phyloP scores from a whole-genome alignment of 768 basidiomycete species.

The Pluteus cervinus region DNA sequence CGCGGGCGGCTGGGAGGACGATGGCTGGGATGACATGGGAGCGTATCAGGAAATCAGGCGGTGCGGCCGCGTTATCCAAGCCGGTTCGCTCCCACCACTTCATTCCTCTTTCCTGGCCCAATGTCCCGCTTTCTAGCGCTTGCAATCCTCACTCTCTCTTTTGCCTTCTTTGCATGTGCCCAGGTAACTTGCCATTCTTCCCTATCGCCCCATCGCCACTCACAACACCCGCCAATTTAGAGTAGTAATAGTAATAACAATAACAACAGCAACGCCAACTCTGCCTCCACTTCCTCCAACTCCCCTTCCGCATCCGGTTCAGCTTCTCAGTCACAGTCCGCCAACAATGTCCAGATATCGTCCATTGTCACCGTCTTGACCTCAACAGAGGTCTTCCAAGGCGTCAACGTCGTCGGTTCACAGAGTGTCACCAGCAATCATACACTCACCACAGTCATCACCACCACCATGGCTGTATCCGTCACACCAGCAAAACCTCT shows the following conservation, averaged over 20 bases:
- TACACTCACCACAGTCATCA: slow-evolving; percentile 36
- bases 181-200: slow-evolving; percentile 26
- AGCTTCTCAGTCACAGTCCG: slow-evolving; percentile 16
- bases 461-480: slow-evolving; percentile 32
- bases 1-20: slow-evolving; percentile 1
- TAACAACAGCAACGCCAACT: not conserved
- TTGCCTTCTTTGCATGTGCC: slow-evolving; percentile 33
- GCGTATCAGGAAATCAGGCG: not conserved
- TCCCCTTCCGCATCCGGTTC: slow-evolving; percentile 8
- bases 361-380: slow-evolving; percentile 31
- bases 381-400: slow-evolving; percentile 34
- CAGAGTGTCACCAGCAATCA: slow-evolving; percentile 35
- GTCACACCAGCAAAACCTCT: slow-evolving; percentile 20
- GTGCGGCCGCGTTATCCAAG: not conserved
- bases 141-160: slow-evolving; percentile 29
- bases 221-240: no score
- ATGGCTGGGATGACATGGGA: not conserved
- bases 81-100: slow-evolving; percentile 20
- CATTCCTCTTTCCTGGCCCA: slow-evolving; percentile 14
- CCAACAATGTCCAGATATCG: no score
- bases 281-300: not conserved
- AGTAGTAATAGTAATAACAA: not conserved
- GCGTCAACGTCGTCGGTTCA: slow-evolving; percentile 29
- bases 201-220: not conserved
- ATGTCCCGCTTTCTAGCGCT: slow-evolving; percentile 25